Percentiles rank a stretch among this genome's conserved stretches.
Evolutionary conservation across 257 asterid genomes (phyloP).

Genomic region (Coffea canephora): DNA sequence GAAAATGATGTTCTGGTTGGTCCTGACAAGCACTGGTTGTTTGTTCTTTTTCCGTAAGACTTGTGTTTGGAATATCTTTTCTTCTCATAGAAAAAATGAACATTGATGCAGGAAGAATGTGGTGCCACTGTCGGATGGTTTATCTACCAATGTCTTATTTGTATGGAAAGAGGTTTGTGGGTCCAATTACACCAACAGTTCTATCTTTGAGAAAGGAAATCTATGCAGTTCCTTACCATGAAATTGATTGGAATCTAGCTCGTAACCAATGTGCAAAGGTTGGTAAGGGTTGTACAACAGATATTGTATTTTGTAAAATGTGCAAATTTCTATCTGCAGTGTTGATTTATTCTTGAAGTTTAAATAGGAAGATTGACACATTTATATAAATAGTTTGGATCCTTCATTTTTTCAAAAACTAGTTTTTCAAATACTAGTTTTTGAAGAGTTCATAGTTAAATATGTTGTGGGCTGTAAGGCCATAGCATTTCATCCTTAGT

Average conservation of each 20-base stretch:
- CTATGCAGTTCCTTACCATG: slow-evolving; percentile 75
- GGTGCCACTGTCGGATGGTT: slow-evolving; percentile 99
- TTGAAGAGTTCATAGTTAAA: not conserved
- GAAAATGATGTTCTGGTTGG: not conserved
- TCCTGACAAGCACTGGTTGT: not conserved
- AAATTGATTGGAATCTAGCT: slow-evolving; percentile 80
- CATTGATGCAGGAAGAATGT: slow-evolving; percentile 85
- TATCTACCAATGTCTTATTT: slow-evolving; percentile 96
- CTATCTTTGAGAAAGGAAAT: slow-evolving; percentile 90
- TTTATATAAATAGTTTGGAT: not conserved
- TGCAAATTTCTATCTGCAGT: not conserved
- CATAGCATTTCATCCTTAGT: not conserved
- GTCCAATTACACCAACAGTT: slow-evolving; percentile 87
- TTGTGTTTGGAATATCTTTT: not conserved
- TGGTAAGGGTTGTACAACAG: slow-evolving; percentile 25
- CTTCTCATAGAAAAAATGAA: slow-evolving; percentile 6
- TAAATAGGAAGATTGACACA: slow-evolving; percentile 5
- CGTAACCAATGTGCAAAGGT: slow-evolving; percentile 97
- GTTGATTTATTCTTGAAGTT: not conserved
- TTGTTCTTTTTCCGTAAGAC: not conserved
- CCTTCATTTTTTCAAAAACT: too few species aligned
- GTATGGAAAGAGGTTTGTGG: slow-evolving; percentile 90
- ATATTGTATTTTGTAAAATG: not conserved
- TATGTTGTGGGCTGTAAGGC: not conserved
- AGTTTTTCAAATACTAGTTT: too few species aligned